Base-by-base conservation (phyloP, 352 stramenopile genomes). In the Pythium aquatile region DNA sequence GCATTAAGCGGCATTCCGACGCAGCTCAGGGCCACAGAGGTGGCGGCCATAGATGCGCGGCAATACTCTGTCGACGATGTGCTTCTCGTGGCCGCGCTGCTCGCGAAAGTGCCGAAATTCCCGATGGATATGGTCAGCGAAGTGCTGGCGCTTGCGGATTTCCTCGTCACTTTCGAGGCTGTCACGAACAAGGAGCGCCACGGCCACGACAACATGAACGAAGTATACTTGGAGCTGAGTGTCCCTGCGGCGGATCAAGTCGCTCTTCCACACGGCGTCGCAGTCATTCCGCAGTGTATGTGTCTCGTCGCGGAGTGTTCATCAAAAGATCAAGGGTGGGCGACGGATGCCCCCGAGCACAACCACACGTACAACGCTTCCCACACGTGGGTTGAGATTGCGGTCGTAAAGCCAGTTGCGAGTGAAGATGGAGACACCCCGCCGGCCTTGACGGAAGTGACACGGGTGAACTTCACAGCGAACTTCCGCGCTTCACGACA, bases 301-400 rank as follows among this genome's bases (percentile, higher is more conserved):
- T 60, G 79, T 24, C 20, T 90, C 30, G 73, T 81, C 7, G 77
- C 72, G 14, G 80, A 93, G 47, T 87, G 75, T 47, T 65, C 67
- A 42, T 91, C 84, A 2, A 82, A 85, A 39, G 84, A 93, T 55
- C 84, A 93, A 57, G 84, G 82, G 14, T 93, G 84, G 84, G 82
- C 84, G 42, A 65, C 29, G 4, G 29, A 58, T n/a, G 66, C 70
- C 24, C 66, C 56, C 24, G 33, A 70, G 62, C 58, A 80, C 35
- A 84, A 91, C 24, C 72, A 75, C 13, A 90, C 82, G 20, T 93
- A 93, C 58, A 51, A 68, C 2, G 60, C 37, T 13, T 86, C 79
- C 8, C 81, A 64, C 26, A 91, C 84, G n/a, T 93, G 84, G 84
- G 72, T 61, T 26, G 82, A 93, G 47, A 56, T 93, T 14, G 73